Conservation (phyloP, 83 land plant species). For the Diphasiastrum complanatum region DNA sequence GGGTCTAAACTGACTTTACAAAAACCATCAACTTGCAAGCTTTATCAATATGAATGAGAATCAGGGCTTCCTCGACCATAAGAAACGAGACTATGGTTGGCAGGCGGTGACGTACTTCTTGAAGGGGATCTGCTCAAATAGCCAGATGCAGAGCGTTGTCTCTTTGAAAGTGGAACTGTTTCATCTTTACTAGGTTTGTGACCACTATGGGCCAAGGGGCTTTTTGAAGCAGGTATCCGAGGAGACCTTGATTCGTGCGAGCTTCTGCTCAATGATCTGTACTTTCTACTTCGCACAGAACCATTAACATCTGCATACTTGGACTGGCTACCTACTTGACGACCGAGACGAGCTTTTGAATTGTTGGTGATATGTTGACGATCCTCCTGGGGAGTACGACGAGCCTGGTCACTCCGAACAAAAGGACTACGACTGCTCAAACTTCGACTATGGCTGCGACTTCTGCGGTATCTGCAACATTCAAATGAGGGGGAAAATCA, state of each 20-base stretch:
- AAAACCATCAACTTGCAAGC: no score
- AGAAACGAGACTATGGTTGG: constrained; percentile 57
- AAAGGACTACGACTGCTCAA: constrained; percentile 3
- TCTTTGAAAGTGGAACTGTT: constrained; percentile 5
- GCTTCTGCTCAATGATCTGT: constrained; percentile 3
- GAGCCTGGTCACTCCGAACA: constrained; percentile 19
- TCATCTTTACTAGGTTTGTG: constrained; percentile 14
- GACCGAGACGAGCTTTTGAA: constrained; percentile 18
- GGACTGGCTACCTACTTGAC: constrained; percentile 4
- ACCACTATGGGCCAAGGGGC: constrained; percentile 13
- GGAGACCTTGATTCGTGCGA: constrained; percentile 23
- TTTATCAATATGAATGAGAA: background rate
- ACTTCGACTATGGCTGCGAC: constrained; percentile 23
- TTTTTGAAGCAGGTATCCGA: constrained; percentile 20
- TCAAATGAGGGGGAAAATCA: background rate
- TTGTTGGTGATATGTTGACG: constrained; percentile 15
- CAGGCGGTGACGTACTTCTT: constrained; percentile 32
- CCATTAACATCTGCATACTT: constrained; percentile 20
- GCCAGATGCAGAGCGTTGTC: constrained; percentile 4
- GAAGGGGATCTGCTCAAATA: constrained; percentile 12
- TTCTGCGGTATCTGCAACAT: constrained; percentile 21
- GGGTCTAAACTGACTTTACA: no score
- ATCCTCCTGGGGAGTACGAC: constrained; percentile 14
- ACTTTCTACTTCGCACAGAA: constrained; percentile 4
- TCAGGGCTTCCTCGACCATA: constrained; percentile 75